Evolutionary conservation across 2,329 filamentous ascomycete species (phyloP).

Genomic region (Cladosporium austrohemisphaericum): DNA sequence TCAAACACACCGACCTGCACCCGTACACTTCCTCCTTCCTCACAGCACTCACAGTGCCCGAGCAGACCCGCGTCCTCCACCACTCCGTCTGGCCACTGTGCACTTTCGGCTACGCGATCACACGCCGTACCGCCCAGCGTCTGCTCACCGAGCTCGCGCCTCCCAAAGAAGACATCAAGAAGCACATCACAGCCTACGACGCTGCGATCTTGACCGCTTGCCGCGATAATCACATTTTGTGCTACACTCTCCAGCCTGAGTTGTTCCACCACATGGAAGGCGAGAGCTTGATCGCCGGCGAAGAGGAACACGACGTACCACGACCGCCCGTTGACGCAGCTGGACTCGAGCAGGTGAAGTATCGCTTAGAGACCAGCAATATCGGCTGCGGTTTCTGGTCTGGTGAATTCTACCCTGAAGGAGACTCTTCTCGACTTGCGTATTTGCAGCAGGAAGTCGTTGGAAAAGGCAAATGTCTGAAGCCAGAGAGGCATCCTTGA

Average conservation of each 20-base stretch:
- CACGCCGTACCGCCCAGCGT: slow-evolving; percentile 33
- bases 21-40: slow-evolving; percentile 39
- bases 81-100: slow-evolving; percentile 42
- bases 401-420: slow-evolving; percentile 36
- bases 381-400: slow-evolving; percentile 40
- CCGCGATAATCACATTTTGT: slow-evolving; percentile 32
- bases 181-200: slow-evolving; percentile 36
- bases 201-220: slow-evolving; percentile 37
- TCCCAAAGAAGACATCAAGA: slow-evolving; percentile 32
- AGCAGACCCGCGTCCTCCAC: slow-evolving; percentile 37
- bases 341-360: slow-evolving; percentile 22
- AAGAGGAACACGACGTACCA: slow-evolving; percentile 30
- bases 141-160: slow-evolving; percentile 37
- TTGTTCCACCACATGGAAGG: slow-evolving; percentile 39
- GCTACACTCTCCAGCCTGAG: slow-evolving; percentile 36
- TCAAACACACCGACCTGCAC: slow-evolving; percentile 34
- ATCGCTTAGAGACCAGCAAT: slow-evolving; percentile 28
- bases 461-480: slow-evolving; percentile 36
- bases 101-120: slow-evolving; percentile 43
- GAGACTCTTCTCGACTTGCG: slow-evolving; percentile 29
- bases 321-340: slow-evolving; percentile 28
- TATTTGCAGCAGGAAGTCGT: slow-evolving; percentile 38
- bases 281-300: slow-evolving; percentile 36
- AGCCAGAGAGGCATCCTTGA: slow-evolving; percentile 18
- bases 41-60: slow-evolving; percentile 33